These are phyloP conservation scores for Mortierella sp. DNA, from an alignment of 371 early-diverging fungal species.

Conservation along the genomic window DNA sequence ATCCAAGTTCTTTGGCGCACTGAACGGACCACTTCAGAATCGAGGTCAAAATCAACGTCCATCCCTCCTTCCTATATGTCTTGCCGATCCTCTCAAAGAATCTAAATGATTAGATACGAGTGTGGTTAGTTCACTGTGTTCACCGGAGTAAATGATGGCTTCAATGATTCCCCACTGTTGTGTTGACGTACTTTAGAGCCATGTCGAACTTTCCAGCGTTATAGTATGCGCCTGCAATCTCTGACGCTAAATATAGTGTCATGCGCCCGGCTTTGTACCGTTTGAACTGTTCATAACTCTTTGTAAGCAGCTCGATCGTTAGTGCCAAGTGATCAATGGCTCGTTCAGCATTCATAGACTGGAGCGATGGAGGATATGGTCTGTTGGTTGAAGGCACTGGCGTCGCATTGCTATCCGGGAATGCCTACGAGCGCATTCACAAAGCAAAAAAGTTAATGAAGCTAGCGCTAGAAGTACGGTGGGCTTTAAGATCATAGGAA, in stretches of 20 bases:
- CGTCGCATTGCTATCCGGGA: slow-evolving; percentile 29
- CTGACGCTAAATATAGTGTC: slow-evolving; percentile 88
- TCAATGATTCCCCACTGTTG: neutral
- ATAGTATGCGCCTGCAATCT: slow-evolving; percentile 88
- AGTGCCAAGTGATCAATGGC: slow-evolving; percentile 74
- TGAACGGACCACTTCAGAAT: slow-evolving; percentile 75
- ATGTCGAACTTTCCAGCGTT: slow-evolving; percentile 84
- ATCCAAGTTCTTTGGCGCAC: slow-evolving; percentile 79
- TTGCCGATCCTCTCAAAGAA: slow-evolving; percentile 91
- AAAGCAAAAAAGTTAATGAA: neutral
- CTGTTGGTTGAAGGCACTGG: slow-evolving; percentile 20
- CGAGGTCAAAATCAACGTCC: slow-evolving; percentile 78
- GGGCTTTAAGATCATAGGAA: neutral
- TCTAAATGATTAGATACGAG: slow-evolving; percentile 28
- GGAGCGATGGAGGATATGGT: slow-evolving; percentile 42
- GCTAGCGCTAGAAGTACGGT: too few species aligned
- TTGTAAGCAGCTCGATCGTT: slow-evolving; percentile 86
- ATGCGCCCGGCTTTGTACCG: slow-evolving; percentile 78
- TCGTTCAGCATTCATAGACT: slow-evolving; percentile 63
- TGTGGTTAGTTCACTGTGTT: neutral
- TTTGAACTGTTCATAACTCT: slow-evolving; percentile 92
- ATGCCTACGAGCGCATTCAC: slow-evolving; percentile 6
- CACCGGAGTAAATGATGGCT: neutral
- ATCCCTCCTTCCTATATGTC: slow-evolving; percentile 89
- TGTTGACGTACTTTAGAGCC: slow-evolving; percentile 78